phyloP scores from a whole-genome alignment of 2,329 filamentous ascomycete genomes.

The Ophiostoma ips region DNA sequence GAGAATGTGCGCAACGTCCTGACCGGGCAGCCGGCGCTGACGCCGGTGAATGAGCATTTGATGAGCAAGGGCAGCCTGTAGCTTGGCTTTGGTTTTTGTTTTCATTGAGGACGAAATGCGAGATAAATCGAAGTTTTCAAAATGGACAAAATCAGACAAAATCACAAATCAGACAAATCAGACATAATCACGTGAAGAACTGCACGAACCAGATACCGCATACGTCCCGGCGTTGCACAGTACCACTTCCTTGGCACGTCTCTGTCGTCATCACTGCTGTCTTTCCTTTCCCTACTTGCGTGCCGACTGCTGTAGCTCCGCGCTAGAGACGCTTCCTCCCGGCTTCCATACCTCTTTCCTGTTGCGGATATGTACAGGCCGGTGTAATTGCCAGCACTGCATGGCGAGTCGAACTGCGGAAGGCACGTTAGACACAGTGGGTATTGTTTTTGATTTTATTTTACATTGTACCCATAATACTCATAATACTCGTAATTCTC shows the following conservation, averaged over 20 bases:
- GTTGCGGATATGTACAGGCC: not conserved
- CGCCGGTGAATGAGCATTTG: conserved; percentile 39
- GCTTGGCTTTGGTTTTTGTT: not conserved
- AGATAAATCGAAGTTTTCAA: conserved; percentile 8
- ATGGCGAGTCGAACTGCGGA: not conserved
- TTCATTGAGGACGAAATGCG: too few species aligned
- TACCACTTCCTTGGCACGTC: not conserved
- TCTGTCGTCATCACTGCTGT: not conserved
- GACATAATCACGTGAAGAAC: too few species aligned
- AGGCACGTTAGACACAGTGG: not conserved
- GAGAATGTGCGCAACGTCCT: conserved; percentile 37
- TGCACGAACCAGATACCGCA: too few species aligned
- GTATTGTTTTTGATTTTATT: too few species aligned
- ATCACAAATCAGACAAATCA: too few species aligned
- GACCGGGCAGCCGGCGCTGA: conserved; percentile 22
- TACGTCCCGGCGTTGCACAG: too few species aligned
- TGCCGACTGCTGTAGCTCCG: not conserved
- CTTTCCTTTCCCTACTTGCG: too few species aligned
- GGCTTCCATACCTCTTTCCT: conserved; percentile 1
- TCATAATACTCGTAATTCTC: too few species aligned
- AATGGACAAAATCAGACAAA: too few species aligned
- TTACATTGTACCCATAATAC: too few species aligned
- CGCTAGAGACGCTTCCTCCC: conserved; percentile 1
- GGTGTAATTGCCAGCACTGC: not conserved
- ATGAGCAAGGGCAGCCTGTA: conserved; percentile 17